Base-by-base conservation (phyloP, 257 asterid genomes). In the Asclepias syriaca region DNA sequence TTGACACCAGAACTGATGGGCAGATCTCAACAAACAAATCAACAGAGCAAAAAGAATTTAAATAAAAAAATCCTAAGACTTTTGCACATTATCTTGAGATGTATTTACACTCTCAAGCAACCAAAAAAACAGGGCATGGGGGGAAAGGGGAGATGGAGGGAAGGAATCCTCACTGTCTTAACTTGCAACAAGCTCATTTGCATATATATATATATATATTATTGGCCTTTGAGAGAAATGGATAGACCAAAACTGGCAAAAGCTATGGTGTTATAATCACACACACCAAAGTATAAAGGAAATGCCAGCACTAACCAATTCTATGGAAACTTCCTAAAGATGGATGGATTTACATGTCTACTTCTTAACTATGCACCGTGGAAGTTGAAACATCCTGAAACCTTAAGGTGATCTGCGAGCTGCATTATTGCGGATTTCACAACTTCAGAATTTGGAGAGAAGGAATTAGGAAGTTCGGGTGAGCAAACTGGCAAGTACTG, bases 391-490 rank as follows among this genome's bases (percentile, higher is more conserved):
- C 88, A 91, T 64, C 84, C 82, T 53, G 86, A 75, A 64, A 89
- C 97, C 66, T 84, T 81, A 11, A 91, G 89, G 79, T 80, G 87
- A 18, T 74, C 79, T 21, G 93, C 96, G 22, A 94, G 97, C 57
- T 80, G 87, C 74, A 68, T 49, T 49, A 94, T 80, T 37, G 82
- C 82, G 57, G 92, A 88, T 73, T 77, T 84, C 75, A 94, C 95
- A 10, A 87, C 85, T 73, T 81, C 84, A 70, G 95, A 89, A 73
- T 80, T 56, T 29, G 86, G 87, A 68, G 91, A 80, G 40, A 94
- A 74, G 29, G 89, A 76, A 56, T 75, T 67, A 34, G 99, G 99
- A 77, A 94, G 88, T 70, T 91, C 92, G 7, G 99, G 99, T 68
- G 88, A 66, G 82, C 99, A 94, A 74, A 84, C 77, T 16, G 99